Base-by-base conservation (phyloP, 202 grass and related monocot genomes). In the Musa balbisiana region DNA sequence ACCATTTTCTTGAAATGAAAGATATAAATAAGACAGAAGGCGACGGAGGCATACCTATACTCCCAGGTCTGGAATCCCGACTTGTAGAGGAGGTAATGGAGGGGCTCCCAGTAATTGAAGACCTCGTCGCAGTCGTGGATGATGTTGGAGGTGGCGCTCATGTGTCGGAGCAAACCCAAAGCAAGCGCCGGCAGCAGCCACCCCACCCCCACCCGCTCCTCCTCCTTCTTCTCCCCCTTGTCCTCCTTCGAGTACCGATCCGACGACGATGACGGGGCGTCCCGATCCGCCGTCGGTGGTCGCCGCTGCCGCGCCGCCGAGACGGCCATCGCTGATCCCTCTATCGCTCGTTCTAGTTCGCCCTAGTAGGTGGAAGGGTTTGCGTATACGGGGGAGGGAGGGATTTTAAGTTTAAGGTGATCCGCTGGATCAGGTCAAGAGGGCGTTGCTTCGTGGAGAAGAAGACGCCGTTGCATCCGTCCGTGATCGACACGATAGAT, bases 21-120 rank as follows among this genome's bases (percentile, higher is more conserved):
- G 22, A 25, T 66, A 49, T 9, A 70, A 19, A 10, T 49, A 10
- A 11, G 19, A 19, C 3, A 50, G 5, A 27, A 49, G 51, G 73
- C 29, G 5, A 24, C 13, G 19, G 76, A n/a, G 54, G 54, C 43
- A 0, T 8, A 95, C 95, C 95, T 99, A 77, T 99, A 99, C 78
- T 99, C 95, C 95, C 95, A 99, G 75, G 95, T 99, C 78, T 95
- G 95, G 79, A 99, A 99, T 51, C 95, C 95, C 51, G 89, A 99
- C 64, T 88, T 85, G 85, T 99, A 99, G 78, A 99, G 85, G 72
- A 99, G 80, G 82, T 90, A 88, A 79, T 99, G 95, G 67, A 99
- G 95, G 24, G 95, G 95, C 85, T 99, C 95, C 95, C 95, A 99
- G 91, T 99, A 95, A 74, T 99, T 99, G 82, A 99, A 99, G 67